phyloP scores from a whole-genome alignment of 2,329 filamentous ascomycete genomes.

The Beauveria brongniartii region DNA sequence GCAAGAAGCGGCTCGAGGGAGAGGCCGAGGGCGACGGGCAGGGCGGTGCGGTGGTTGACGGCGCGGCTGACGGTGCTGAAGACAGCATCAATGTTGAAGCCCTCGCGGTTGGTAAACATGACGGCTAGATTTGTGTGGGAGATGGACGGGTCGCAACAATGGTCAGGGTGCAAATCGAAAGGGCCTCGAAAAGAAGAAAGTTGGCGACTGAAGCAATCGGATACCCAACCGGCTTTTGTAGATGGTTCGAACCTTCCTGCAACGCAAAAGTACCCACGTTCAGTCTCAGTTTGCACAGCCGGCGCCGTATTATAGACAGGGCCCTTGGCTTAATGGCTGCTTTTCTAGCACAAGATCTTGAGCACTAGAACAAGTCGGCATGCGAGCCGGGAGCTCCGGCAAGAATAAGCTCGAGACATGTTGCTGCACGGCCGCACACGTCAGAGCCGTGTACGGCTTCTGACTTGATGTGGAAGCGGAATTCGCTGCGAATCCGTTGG shows the following conservation, averaged over 20 bases:
- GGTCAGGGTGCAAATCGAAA: not conserved
- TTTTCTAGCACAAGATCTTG: not conserved
- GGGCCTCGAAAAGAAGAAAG: not conserved
- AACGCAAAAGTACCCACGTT: not conserved
- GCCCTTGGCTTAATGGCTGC: not conserved
- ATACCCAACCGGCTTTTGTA: not conserved
- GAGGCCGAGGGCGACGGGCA: conserved; percentile 15
- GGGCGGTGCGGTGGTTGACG: conserved; percentile 15
- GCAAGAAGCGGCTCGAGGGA: conserved; percentile 8
- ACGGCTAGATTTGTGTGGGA: not conserved
- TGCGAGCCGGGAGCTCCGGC: not conserved
- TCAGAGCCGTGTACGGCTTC: conserved; percentile 4
- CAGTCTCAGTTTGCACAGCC: not conserved
- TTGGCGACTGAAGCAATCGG: not conserved
- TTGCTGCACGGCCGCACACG: not conserved
- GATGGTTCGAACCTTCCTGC: not conserved
- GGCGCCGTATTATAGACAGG: not conserved
- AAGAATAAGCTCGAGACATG: not conserved
- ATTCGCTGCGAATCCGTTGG: conserved; percentile 1
- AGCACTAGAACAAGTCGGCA: not conserved
- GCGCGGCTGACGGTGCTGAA: conserved; percentile 14
- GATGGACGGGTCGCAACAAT: too few species aligned
- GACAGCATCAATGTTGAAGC: conserved; percentile 20
- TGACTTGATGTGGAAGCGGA: not conserved
- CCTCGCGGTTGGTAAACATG: conserved; percentile 18